phyloP scores from a whole-genome alignment of 2,329 filamentous ascomycete species.

The Coniosporium tulheliwenetii region DNA sequence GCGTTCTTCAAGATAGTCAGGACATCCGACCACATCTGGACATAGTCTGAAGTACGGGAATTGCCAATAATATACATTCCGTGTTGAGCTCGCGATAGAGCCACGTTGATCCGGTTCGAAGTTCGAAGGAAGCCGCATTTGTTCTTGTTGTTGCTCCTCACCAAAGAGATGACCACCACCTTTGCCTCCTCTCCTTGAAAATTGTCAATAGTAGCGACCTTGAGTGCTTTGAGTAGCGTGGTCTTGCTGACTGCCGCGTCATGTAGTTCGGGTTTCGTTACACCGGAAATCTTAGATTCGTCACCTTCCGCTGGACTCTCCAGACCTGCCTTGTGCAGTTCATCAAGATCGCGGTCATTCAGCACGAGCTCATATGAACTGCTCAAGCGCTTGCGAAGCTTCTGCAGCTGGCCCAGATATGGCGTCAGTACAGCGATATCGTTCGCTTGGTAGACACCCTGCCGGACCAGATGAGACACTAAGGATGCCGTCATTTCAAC shows the following conservation, averaged over 20 bases:
- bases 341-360: conserved; percentile 45
- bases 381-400: conserved; percentile 30
- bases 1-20: conserved; percentile 32
- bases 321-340: conserved; percentile 17
- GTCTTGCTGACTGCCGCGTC: conserved; percentile 20
- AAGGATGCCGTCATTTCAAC: conserved; percentile 46
- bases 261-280: conserved; percentile 1
- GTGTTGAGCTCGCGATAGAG: conserved; percentile 50
- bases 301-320: too few species aligned
- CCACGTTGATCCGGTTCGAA: conserved; percentile 52
- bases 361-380: conserved; percentile 44
- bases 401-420: conserved; percentile 42
- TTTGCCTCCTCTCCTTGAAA: conserved; percentile 67
- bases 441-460: conserved; percentile 41
- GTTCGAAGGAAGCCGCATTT: conserved; percentile 51
- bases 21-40: conserved; percentile 50
- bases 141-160: conserved; percentile 46
- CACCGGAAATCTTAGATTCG: too few species aligned
- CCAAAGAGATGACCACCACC: conserved; percentile 53
- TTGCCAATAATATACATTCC: conserved; percentile 62
- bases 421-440: conserved; percentile 60
- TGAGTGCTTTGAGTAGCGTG: conserved; percentile 31
- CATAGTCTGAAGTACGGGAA: conserved; percentile 35
- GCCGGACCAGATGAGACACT: conserved; percentile 48
- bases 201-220: conserved; percentile 55